Evolutionary conservation across 1,139 yeast genomes (phyloP), one percentile per base, ranked within the genome.

Genomic region (Pichia sp.): DNA sequence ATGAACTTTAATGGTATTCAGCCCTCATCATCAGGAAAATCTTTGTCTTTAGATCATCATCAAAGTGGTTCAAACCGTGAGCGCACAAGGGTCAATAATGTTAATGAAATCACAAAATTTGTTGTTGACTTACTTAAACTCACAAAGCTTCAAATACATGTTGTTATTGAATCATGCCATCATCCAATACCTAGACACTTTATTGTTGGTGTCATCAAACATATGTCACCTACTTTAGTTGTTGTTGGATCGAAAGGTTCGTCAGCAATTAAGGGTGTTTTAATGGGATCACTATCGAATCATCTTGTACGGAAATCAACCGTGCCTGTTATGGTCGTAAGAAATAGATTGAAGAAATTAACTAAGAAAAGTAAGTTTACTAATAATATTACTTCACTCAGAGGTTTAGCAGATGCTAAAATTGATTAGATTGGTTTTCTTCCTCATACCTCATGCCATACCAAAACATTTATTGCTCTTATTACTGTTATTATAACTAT

Each of bases 301-400:
- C 86, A 85, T 61, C 70, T 86, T 55, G 87, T 85, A 11, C 80
- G 87, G 16, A 79, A 82, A 59, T 77, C 87, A 58, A 72, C 86
- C 25, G 90, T 87, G 12, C 97, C 97, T 0, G 94, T 89, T 26
- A 80, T 90, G 83, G 96, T 90, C 40, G 94, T 92, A 22, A 74
- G 95, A 51, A 82, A 83, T 60, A 87, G 85, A 61, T 73, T 87
- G 59, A 84, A 84, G 66, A 82, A 86, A 68, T 72, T 84, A 51
- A 77, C 81, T 53, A 74, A 85, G 58, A 78, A 78, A 63, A 60
- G 67, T 60, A 53, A 71, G 60, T 57, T 60, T 48, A 54, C 57
- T 30, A 62, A 63, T 45, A 60, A 58, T 40, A 55, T 63, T 25
- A 53, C 58, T 4, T 57, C 62, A 6, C 46, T 62, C 16, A 64